Percentiles rank a stretch among this genome's conserved stretches.
These are phyloP conservation scores for Sphenostylis stenocarpa DNA, from an alignment of 306 rosid genomes.

Conservation along the genomic window DNA sequence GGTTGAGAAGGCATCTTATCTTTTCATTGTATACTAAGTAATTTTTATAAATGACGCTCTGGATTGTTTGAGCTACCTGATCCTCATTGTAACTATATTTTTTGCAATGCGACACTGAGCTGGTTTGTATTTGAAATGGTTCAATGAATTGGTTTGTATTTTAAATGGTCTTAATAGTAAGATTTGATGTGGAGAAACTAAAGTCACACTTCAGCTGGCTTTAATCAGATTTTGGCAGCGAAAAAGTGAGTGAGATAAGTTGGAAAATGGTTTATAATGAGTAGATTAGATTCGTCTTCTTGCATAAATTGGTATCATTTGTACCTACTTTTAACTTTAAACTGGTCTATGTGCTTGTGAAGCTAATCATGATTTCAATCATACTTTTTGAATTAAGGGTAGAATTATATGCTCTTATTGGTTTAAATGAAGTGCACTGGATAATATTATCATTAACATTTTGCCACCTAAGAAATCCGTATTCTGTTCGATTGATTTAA, in stretches of 20 bases:
- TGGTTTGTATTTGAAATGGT: not conserved
- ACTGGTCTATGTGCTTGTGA: not conserved
- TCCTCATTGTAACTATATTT: not conserved
- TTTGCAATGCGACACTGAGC: not conserved
- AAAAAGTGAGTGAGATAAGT: no score
- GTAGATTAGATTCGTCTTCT: no score
- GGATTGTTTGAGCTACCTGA: not conserved
- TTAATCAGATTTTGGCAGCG: no score
- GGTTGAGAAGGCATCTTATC: constrained; percentile 13
- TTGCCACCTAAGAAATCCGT: not conserved
- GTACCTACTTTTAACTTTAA: not conserved
- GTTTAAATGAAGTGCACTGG: not conserved
- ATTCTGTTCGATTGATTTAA: not conserved
- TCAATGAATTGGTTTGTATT: not conserved
- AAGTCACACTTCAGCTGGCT: not conserved
- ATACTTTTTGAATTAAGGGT: not conserved
- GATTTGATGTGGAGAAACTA: not conserved
- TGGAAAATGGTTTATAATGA: no score
- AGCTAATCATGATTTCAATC: not conserved
- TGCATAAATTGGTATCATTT: not conserved
- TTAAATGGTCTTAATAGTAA: no score
- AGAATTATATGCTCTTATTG: not conserved
- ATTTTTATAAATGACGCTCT: not conserved
- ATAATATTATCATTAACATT: not conserved
- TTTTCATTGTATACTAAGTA: not conserved